phyloP scores from a whole-genome alignment of 163 green algal genomes.

The Coccomyxa subellipsoidea region DNA sequence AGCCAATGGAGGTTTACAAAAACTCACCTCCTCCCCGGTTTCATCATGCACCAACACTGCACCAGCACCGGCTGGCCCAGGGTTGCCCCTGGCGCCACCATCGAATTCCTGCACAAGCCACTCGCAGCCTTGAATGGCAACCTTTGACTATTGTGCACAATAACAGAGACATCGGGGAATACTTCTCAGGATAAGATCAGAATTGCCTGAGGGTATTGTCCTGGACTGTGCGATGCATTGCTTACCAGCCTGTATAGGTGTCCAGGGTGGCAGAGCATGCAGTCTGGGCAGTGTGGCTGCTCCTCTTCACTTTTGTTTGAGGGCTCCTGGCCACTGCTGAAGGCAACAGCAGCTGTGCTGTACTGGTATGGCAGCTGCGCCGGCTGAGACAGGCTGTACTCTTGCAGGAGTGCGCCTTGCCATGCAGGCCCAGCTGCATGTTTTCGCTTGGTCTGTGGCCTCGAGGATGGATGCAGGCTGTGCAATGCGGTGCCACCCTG shows the following conservation, averaged over 20 bases:
- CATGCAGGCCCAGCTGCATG: neutral
- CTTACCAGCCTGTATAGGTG: too few relatives aligned
- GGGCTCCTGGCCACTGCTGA: neutral
- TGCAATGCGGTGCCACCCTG: neutral
- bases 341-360: neutral
- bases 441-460: neutral
- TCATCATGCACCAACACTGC: conserved; percentile 15
- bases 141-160: too few relatives aligned
- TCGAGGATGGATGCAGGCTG: neutral
- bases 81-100: conserved; percentile 23
- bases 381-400: neutral
- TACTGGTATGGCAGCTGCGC: neutral
- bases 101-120: conserved; percentile 25
- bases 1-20: too few relatives aligned
- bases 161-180: too few relatives aligned
- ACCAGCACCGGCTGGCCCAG: conserved; percentile 25
- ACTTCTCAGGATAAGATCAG: too few relatives aligned
- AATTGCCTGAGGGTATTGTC: too few relatives aligned
- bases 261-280: too few relatives aligned
- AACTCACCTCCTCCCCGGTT: neutral
- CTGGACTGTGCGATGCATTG: too few relatives aligned
- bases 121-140: too few relatives aligned
- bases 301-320: too few relatives aligned
- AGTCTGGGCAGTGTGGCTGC: too few relatives aligned
- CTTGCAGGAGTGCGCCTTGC: neutral